Conservation (phyloP, 1,284 basidiomycete species). For the Ganoderma resinaceum region DNA sequence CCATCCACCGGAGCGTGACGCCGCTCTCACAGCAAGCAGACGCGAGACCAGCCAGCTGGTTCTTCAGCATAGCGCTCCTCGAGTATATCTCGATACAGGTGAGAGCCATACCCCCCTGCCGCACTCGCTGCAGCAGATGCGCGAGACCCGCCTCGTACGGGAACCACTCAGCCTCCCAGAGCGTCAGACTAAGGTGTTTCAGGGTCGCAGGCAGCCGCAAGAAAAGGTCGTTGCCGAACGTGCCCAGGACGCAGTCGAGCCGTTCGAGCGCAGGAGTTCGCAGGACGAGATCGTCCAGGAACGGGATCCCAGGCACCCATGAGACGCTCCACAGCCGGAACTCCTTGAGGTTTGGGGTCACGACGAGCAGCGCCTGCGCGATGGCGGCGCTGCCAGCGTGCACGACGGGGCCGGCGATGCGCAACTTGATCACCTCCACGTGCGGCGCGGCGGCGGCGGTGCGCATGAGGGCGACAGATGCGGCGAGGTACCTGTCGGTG, state of each 20-base stretch:
- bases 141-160: background rate
- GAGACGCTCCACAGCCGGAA: background rate
- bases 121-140: background rate
- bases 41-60: background rate
- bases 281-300: slow-evolving; percentile 1
- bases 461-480: background rate
- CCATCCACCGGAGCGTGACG: background rate
- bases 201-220: background rate
- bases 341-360: background rate
- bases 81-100: background rate
- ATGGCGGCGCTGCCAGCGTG: background rate
- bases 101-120: background rate
- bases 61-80: background rate
- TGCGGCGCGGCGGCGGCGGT: background rate
- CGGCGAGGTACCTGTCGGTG: background rate
- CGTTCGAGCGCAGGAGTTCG: background rate
- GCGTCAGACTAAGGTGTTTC: background rate
- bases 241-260: background rate
- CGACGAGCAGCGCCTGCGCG: background rate
- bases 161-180: background rate
- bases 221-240: background rate
- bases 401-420: background rate
- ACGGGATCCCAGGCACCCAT: background rate
- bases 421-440: background rate
- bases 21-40: background rate